Conservation (phyloP, 306 rosid species). For the Crataegus laevigata region DNA sequence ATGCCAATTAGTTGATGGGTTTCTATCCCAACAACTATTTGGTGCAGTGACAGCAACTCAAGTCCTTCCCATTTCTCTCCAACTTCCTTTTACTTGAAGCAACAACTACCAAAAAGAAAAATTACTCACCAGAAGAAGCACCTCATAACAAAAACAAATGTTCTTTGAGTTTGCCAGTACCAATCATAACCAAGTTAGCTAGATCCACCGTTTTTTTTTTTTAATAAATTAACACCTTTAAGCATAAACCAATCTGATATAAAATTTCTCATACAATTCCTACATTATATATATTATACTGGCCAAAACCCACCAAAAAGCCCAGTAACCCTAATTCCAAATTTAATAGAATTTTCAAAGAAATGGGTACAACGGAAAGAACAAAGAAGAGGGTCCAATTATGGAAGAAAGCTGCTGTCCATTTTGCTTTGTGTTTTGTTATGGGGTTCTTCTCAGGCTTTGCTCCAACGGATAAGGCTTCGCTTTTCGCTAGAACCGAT, state of each 20-base stretch:
- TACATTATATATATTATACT: constrained; percentile 17
- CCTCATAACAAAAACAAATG: constrained; percentile 12
- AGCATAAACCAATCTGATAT: constrained; percentile 1
- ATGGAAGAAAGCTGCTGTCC: constrained; percentile 79
- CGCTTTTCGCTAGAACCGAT: constrained; percentile 18
- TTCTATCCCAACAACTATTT: constrained; percentile 67
- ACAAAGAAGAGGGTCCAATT: constrained; percentile 68
- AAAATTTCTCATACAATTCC: constrained; percentile 1
- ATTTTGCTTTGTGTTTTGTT: constrained; percentile 74
- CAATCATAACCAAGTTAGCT: constrained; percentile 25
- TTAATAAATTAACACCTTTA: not conserved
- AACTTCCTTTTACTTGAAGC: constrained; percentile 78
- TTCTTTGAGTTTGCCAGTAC: constrained; percentile 38
- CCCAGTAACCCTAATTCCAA: not conserved
- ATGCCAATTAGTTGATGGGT: constrained; percentile 37
- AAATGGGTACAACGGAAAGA: constrained; percentile 72
- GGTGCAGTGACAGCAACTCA: constrained; percentile 50
- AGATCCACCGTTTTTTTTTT: not conserved
- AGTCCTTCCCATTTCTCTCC: constrained; percentile 15
- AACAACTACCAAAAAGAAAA: constrained; percentile 41
- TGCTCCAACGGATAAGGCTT: constrained; percentile 70
- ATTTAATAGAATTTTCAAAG: not conserved
- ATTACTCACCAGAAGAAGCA: constrained; percentile 21
- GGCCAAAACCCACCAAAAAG: constrained; percentile 1
- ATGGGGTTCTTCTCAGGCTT: constrained; percentile 92